Evolutionary conservation across 2,329 filamentous ascomycete genomes (phyloP).

Genomic region (Cladosporium sp.): DNA sequence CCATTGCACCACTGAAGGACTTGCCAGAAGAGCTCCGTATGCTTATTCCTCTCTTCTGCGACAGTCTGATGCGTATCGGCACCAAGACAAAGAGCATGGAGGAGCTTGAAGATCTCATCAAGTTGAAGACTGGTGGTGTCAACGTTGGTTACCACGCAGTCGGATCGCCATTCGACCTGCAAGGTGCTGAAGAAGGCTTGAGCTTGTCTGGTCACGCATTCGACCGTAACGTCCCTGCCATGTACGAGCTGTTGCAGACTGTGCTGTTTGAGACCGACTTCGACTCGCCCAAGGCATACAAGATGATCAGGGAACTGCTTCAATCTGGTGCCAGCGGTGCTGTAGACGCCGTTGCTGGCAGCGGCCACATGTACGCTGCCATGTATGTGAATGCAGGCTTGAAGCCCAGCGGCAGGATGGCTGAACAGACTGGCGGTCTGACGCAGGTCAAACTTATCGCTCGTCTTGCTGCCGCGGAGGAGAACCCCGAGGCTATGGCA

Average conservation of each 20-base stretch:
- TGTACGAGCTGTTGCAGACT: conserved; percentile 82
- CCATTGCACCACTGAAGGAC: conserved; percentile 75
- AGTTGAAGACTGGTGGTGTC: conserved; percentile 91
- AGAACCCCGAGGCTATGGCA: conserved; percentile 69
- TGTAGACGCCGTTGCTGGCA: conserved; percentile 86
- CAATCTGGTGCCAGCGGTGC: conserved; percentile 86
- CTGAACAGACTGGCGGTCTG: conserved; percentile 86
- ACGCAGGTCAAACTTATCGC: conserved; percentile 86
- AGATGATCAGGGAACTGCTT: conserved; percentile 81
- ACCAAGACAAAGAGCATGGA: conserved; percentile 89
- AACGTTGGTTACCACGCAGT: conserved; percentile 82
- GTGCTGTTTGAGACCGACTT: conserved; percentile 89
- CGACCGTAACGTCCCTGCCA: conserved; percentile 84
- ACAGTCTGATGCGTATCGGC: conserved; percentile 89
- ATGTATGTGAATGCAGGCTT: conserved; percentile 80
- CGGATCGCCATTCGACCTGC: conserved; percentile 72
- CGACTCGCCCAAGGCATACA: conserved; percentile 75
- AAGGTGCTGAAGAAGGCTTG: conserved; percentile 75
- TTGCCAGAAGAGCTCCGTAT: conserved; percentile 82
- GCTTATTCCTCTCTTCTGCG: conserved; percentile 86
- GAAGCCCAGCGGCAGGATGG: conserved; percentile 69
- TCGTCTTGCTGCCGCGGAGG: conserved; percentile 73
- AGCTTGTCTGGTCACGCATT: conserved; percentile 83
- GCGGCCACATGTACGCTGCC: conserved; percentile 84
- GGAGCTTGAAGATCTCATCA: conserved; percentile 91